Evolutionary conservation across 352 stramenopile species (phyloP).

Genomic region (Globisporangium cederbergense): DNA sequence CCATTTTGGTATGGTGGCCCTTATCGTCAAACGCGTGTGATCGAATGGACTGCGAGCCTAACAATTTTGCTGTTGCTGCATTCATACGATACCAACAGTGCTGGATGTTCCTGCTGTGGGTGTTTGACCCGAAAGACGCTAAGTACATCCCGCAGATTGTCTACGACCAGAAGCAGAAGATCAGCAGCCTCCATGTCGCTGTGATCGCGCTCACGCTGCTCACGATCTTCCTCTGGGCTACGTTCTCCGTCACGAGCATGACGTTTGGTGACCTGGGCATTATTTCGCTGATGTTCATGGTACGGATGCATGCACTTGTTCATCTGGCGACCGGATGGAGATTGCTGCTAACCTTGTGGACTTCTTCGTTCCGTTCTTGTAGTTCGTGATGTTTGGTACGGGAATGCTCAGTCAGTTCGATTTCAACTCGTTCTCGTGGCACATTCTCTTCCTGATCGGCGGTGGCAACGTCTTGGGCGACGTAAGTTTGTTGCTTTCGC

Average conservation of each 20-base stretch:
- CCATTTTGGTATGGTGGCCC: conserved; percentile 56
- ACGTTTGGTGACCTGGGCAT: conserved; percentile 92
- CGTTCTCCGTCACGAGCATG: conserved; percentile 77
- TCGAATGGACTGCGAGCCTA: not conserved
- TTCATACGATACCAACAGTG: conserved; percentile 30
- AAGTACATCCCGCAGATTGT: conserved; percentile 91
- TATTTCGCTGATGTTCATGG: conserved; percentile 91
- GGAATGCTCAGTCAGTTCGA: conserved; percentile 90
- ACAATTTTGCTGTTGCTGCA: not conserved
- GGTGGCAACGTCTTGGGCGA: conserved; percentile 91
- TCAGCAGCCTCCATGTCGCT: conserved; percentile 86
- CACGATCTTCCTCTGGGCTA: conserved; percentile 90
- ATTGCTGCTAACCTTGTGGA: not conserved
- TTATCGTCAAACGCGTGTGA: not conserved
- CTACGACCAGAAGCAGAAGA: conserved; percentile 89
- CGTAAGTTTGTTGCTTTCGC: conserved; percentile 31
- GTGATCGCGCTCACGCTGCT: conserved; percentile 87
- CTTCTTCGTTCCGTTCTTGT: not conserved
- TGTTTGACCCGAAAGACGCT: conserved; percentile 84
- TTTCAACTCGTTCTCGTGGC: conserved; percentile 94
- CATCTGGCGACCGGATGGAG: not conserved
- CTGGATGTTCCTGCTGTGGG: conserved; percentile 88
- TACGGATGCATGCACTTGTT: conserved; percentile 18
- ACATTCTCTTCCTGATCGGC: conserved; percentile 91
- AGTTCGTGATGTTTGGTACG: conserved; percentile 87